These are phyloP conservation scores for Mycosarcoma mackinlayi DNA, from an alignment of 1,284 basidiomycete genomes.

Conservation along the genomic window DNA sequence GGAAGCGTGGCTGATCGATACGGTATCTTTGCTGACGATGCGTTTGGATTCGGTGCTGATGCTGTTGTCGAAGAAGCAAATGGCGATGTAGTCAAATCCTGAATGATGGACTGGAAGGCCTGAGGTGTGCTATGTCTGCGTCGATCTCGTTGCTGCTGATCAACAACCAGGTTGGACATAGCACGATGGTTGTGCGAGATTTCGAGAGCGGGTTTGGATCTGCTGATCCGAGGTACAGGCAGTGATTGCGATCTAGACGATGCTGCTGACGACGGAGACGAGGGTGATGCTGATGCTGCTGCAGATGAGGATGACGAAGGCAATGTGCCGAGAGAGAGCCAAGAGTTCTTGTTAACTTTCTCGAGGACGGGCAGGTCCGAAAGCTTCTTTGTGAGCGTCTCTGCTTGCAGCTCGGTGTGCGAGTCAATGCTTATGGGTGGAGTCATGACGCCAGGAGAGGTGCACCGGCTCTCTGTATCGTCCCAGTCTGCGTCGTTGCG, in stretches of 20 bases:
- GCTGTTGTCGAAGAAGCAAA: slow-evolving; percentile 12
- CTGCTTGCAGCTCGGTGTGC: slow-evolving; percentile 4
- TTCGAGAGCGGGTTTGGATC: slow-evolving; percentile 8
- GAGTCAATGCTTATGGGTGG: slow-evolving; percentile 20
- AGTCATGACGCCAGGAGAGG: slow-evolving; percentile 35
- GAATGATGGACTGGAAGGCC: slow-evolving; percentile 29
- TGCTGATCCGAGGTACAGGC: slow-evolving; percentile 7
- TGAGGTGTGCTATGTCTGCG: slow-evolving; percentile 11
- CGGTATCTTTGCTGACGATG: slow-evolving; percentile 6
- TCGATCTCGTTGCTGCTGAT: not conserved
- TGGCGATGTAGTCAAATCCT: slow-evolving; percentile 31
- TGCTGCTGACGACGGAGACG: slow-evolving; percentile 11
- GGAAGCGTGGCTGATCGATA: slow-evolving; percentile 34
- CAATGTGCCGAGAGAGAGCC: slow-evolving; percentile 25
- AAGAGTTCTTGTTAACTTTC: slow-evolving; percentile 9
- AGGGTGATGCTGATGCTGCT: slow-evolving; percentile 5
- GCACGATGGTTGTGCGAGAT: slow-evolving; percentile 3
- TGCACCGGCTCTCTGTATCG: slow-evolving; percentile 27
- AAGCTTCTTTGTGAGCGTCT: slow-evolving; percentile 34
- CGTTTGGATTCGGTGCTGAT: slow-evolving; percentile 21
- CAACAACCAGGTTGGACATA: slow-evolving; percentile 12
- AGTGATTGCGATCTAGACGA: slow-evolving; percentile 30
- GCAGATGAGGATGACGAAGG: slow-evolving; percentile 12
- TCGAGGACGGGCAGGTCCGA: slow-evolving; percentile 2
- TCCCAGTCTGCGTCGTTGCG: slow-evolving; percentile 15